These are phyloP conservation scores for Phytophthora kernoviae DNA, from an alignment of 352 stramenopile species.

Conservation along the genomic window DNA sequence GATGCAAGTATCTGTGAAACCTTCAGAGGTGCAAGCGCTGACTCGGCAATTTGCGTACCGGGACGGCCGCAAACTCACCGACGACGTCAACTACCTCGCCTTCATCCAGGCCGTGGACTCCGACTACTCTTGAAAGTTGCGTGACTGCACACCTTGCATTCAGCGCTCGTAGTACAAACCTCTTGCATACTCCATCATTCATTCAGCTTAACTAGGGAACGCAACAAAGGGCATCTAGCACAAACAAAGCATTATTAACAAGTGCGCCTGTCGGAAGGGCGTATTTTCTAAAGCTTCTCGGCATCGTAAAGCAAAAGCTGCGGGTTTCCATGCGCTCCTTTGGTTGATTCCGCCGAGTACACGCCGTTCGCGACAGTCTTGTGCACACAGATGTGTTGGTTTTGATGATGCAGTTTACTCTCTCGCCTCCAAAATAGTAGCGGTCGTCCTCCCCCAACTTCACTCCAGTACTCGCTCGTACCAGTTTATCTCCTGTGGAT, in stretches of 20 bases:
- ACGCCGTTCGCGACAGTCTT: constrained; percentile 43
- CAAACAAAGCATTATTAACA: constrained; percentile 32
- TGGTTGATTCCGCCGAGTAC: constrained; percentile 44
- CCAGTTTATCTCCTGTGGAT: constrained; percentile 81
- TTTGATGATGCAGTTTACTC: constrained; percentile 1
- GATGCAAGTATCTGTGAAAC: constrained; percentile 69
- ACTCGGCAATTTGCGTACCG: constrained; percentile 57
- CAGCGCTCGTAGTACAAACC: neutral
- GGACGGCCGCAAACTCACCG: constrained; percentile 54
- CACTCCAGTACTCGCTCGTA: no score
- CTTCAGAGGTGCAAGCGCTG: constrained; percentile 58
- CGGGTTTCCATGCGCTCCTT: constrained; percentile 13
- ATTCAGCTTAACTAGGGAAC: neutral
- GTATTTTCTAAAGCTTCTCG: constrained; percentile 41
- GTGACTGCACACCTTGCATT: no score
- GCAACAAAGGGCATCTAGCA: neutral
- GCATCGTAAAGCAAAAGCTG: constrained; percentile 46
- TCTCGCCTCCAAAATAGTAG: neutral
- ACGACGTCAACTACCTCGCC: constrained; percentile 78
- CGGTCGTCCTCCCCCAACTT: neutral
- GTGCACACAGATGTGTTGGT: constrained; percentile 1
- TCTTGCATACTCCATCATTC: neutral
- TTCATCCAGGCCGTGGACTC: constrained; percentile 81
- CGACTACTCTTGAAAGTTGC: constrained; percentile 61
- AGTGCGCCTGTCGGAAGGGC: constrained; percentile 42